phyloP scores from a whole-genome alignment of 192 early-diverging fungal genomes.

The Coemansia sp. region DNA sequence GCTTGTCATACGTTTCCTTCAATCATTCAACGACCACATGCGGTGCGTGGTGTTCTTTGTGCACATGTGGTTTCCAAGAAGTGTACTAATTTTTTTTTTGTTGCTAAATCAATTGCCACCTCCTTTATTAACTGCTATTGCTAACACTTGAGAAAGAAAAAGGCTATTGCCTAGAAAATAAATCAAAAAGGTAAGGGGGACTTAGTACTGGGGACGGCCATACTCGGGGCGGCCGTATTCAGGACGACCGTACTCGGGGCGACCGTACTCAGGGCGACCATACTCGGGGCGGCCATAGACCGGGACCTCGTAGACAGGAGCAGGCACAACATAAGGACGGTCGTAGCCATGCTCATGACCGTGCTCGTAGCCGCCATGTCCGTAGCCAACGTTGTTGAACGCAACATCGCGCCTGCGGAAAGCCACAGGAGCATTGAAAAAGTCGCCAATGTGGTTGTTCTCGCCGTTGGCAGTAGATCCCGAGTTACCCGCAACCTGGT shows the following conservation, averaged over 20 bases:
- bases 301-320: slow-evolving; percentile 10
- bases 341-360: slow-evolving; percentile 3
- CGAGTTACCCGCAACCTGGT: slow-evolving; percentile 12
- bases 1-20: too few species aligned
- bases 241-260: neutral
- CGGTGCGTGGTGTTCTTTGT: neutral
- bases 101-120: too few species aligned
- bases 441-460: slow-evolving; percentile 24
- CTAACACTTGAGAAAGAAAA: neutral
- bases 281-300: slow-evolving; percentile 2
- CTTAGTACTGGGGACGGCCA: slow-evolving; percentile 2
- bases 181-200: neutral
- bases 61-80: neutral
- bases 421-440: neutral
- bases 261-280: slow-evolving; percentile 7
- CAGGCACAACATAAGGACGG: slow-evolving; percentile 2
- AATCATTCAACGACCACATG: neutral
- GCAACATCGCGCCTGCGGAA: slow-evolving; percentile 22
- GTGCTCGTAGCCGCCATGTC: slow-evolving; percentile 1
- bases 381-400: slow-evolving; percentile 24
- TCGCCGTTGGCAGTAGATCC: slow-evolving; percentile 25
- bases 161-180: neutral
- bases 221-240: neutral
- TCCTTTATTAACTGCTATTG: neutral
- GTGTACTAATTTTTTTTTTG: too few species aligned